phyloP scores from a whole-genome alignment of 1,284 basidiomycete genomes.

The Xerocomus minutiporus region DNA sequence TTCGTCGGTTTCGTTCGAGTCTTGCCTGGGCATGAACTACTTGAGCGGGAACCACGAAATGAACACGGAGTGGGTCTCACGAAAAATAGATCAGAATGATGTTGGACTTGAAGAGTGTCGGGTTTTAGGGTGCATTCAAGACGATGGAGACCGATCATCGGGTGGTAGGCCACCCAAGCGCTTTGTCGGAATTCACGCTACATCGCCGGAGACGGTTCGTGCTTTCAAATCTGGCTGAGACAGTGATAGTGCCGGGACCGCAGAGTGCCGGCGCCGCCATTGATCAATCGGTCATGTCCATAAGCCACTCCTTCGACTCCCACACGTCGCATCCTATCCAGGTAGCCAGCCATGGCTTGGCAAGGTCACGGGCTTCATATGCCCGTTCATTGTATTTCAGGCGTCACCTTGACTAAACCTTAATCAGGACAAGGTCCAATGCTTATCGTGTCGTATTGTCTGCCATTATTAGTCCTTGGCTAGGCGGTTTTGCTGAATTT shows the following conservation, averaged over 20 bases:
- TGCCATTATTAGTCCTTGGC: conserved; percentile 5
- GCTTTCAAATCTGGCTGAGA: not conserved
- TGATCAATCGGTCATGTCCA: not conserved
- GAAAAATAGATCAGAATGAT: too few species aligned
- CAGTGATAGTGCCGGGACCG: not conserved
- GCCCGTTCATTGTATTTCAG: conserved; percentile 1
- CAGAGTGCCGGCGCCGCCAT: not conserved
- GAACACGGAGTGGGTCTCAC: too few species aligned
- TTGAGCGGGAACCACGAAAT: too few species aligned
- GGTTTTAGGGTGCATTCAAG: too few species aligned
- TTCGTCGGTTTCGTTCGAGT: not conserved
- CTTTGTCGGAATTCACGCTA: not conserved
- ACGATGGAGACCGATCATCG: too few species aligned
- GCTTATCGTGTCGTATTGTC: conserved; percentile 2
- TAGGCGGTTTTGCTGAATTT: conserved; percentile 2
- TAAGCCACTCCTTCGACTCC: not conserved
- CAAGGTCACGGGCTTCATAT: conserved; percentile 6
- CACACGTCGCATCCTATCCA: not conserved
- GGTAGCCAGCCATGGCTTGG: conserved; percentile 1
- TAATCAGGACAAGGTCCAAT: not conserved
- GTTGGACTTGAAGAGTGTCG: too few species aligned
- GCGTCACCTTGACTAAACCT: not conserved
- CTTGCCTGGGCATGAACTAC: not conserved
- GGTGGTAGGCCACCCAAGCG: not conserved
- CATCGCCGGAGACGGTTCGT: not conserved